Percentiles rank a stretch among this genome's conserved stretches.
These are phyloP conservation scores for Pelargonium fulgidum DNA, from an alignment of 441 rosid genomes.

Conservation along the genomic window DNA sequence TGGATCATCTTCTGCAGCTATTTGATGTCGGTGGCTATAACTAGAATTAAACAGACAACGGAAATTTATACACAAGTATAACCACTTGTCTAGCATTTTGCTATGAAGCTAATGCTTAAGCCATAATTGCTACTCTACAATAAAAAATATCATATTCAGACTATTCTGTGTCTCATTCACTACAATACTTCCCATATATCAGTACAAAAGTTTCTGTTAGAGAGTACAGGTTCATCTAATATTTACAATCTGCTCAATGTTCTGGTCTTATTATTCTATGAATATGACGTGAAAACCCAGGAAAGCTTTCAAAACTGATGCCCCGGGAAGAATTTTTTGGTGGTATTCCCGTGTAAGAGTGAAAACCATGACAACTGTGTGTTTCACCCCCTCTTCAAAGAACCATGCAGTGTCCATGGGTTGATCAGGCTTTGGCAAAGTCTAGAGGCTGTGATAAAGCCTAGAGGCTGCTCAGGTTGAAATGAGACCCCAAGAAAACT, in stretches of 20 bases:
- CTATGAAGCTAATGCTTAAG: too few relatives aligned
- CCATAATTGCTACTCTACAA: too few relatives aligned
- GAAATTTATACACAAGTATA: too few relatives aligned
- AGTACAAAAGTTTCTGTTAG: too few relatives aligned
- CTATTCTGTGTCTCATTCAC: neutral
- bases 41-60: too few relatives aligned
- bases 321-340: neutral
- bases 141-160: too few relatives aligned
- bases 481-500: conserved; percentile 54
- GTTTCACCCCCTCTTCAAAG: too few relatives aligned
- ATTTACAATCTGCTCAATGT: conserved; percentile 4
- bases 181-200: neutral
- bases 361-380: neutral
- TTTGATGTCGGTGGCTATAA: too few relatives aligned
- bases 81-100: too few relatives aligned
- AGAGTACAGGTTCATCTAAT: neutral
- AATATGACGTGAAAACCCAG: too few relatives aligned
- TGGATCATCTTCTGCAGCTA: too few relatives aligned
- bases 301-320: neutral
- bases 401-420: too few relatives aligned
- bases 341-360: neutral
- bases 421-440: neutral
- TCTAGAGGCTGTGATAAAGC: neutral
- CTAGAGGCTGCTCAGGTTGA: neutral
- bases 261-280: neutral